Evolutionary conservation across 257 asterid species (phyloP), one percentile per base, ranked within the genome.

Genomic region (Marsdenia floribunda): DNA sequence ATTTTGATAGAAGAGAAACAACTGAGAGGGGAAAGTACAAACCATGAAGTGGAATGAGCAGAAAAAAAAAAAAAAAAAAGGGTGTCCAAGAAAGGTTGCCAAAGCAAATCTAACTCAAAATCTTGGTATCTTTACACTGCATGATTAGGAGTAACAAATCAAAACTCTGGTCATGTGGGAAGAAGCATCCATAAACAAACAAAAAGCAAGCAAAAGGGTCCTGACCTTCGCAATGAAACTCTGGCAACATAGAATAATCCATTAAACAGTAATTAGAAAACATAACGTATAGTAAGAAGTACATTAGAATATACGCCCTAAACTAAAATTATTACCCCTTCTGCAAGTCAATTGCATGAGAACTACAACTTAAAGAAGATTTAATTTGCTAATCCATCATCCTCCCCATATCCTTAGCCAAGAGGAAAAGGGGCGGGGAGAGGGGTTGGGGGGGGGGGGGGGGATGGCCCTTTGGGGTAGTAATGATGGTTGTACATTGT

Each of bases 71-170:
- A 29, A 29, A 29, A 1, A 29, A 29, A 29, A 29, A 1, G n/a
- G n/a, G n/a, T n/a, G 68, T 58, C 19, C 29, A 57, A 76, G 61
- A 29, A 69, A 70, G 44, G 64, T 70, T 33, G 65, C 64, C 71
- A 69, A 44, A 57, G 53, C 63, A 76, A 33, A 68, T 60, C 71
- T 26, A 60, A 46, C 58, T 61, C n/a, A 26, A 54, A 29, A 29
- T 50, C 47, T 69, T 47, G 55, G 13, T 10, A 68, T 70, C 63
- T 70, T 70, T 18, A 29, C 21, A 12, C n/a, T 38, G 14, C 38
- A n/a, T 60, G 70, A 4, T 15, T 70, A 58, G 15, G 19, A 54
- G 26, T 47, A 55, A 37, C 3, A 63, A 50, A 69, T 69, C 24
- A 69, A 44, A 49, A 29, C 18, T 29, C 61, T 11, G 6, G 18